Conservation (phyloP, 2,329 filamentous ascomycete species). For the Talaromyces funiculosus region DNA sequence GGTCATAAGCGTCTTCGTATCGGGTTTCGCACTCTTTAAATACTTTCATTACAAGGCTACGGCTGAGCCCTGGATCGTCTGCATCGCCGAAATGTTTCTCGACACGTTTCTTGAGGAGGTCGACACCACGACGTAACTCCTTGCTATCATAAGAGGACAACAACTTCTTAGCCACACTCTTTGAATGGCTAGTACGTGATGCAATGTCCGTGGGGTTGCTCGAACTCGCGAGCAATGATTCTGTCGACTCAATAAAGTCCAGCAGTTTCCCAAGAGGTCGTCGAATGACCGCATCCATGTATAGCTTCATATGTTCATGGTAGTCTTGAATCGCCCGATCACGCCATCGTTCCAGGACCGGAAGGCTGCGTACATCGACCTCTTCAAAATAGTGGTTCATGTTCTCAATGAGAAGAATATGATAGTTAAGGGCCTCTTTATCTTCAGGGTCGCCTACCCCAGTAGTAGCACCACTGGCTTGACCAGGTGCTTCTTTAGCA, state of each 20-base stretch:
- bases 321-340: constrained; percentile 72
- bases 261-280: constrained; percentile 83
- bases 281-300: constrained; percentile 81
- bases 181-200: constrained; percentile 74
- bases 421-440: constrained; percentile 94
- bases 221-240: constrained; percentile 60
- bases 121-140: constrained; percentile 84
- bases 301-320: constrained; percentile 78
- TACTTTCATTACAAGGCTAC: constrained; percentile 55
- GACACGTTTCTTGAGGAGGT: constrained; percentile 80
- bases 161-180: constrained; percentile 78
- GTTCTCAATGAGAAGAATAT: constrained; percentile 95
- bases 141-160: constrained; percentile 73
- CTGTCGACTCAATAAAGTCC: constrained; percentile 85
- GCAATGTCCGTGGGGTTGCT: constrained; percentile 59
- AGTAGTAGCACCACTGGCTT: constrained; percentile 49
- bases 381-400: constrained; percentile 98
- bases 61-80: constrained; percentile 64
- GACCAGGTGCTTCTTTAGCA: constrained; percentile 61
- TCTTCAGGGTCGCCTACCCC: constrained; percentile 68
- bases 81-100: constrained; percentile 96
- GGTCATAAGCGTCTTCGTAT: constrained; percentile 51
- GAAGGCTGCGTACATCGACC: constrained; percentile 67
- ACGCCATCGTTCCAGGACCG: constrained; percentile 77
- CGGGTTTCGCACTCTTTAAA: constrained; percentile 54